Conservation (phyloP, 768 basidiomycete genomes). For the Leccinum olivaceopallidum region DNA sequence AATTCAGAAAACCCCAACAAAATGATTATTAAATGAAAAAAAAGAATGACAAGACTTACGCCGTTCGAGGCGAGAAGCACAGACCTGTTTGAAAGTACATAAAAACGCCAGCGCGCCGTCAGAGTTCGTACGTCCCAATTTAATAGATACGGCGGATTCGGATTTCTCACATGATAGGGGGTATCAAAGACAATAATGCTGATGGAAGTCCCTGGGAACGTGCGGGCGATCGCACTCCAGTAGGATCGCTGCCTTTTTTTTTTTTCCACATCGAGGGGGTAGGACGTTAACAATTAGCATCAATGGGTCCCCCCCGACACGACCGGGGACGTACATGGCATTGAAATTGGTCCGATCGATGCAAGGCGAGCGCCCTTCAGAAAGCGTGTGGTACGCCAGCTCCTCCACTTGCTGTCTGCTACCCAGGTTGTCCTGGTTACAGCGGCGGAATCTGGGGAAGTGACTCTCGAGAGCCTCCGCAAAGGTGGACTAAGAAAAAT, state of each 20-base stretch:
- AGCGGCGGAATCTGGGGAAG: slow-evolving; percentile 63
- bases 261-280: background rate
- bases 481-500: slow-evolving; percentile 52
- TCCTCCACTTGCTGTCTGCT: slow-evolving; percentile 64
- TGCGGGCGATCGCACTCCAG: slow-evolving; percentile 74
- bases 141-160: slow-evolving; percentile 1
- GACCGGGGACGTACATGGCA: slow-evolving; percentile 46
- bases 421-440: slow-evolving; percentile 82
- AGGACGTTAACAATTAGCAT: background rate
- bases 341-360: slow-evolving; percentile 82
- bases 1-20: background rate
- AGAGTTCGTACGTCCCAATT: slow-evolving; percentile 4
- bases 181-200: slow-evolving; percentile 82
- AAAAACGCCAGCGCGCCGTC: slow-evolving; percentile 10
- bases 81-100: slow-evolving; percentile 44
- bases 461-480: slow-evolving; percentile 65
- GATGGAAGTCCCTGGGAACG: slow-evolving; percentile 59
- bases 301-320: background rate
- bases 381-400: slow-evolving; percentile 51
- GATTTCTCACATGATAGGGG: slow-evolving; percentile 62
- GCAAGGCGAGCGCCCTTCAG: slow-evolving; percentile 67
- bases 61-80: slow-evolving; percentile 56
- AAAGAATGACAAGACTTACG: slow-evolving; percentile 43
- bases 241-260: slow-evolving; percentile 60
- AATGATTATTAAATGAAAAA: background rate